A percentile compares a stretch with the other conserved stretches of the same genome.
Evolutionary conservation across 495 filamentous ascomycete species (phyloP).

Genomic region (Chaetomidium leptoderma): DNA sequence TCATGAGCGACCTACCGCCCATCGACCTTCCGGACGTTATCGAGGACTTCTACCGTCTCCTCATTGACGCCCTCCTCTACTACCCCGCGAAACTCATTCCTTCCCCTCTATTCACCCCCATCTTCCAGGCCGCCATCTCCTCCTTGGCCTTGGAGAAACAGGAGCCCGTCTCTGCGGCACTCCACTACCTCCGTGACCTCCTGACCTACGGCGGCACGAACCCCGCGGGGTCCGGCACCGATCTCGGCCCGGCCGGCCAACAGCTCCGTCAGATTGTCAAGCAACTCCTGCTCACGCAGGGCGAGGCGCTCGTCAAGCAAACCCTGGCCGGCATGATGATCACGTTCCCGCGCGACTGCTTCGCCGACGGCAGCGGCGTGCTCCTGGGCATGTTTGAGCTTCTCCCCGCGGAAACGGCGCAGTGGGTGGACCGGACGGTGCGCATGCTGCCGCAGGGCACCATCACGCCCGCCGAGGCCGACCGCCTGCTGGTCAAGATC

Average conservation of each 20-base stretch:
- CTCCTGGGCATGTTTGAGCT: constrained; percentile 84
- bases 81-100: constrained; percentile 77
- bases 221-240: constrained; percentile 66
- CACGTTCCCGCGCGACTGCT: constrained; percentile 89
- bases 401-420: constrained; percentile 67
- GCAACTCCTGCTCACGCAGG: constrained; percentile 62
- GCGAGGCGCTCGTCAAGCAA: constrained; percentile 75
- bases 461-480: constrained; percentile 58
- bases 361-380: constrained; percentile 89
- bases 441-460: constrained; percentile 77
- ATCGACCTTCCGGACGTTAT: constrained; percentile 93
- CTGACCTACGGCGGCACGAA: constrained; percentile 80
- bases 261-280: constrained; percentile 70
- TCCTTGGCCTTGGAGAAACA: constrained; percentile 83
- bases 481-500: constrained; percentile 62
- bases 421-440: constrained; percentile 78
- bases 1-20: constrained; percentile 80
- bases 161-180: constrained; percentile 81
- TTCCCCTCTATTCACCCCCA: constrained; percentile 70
- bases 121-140: constrained; percentile 80
- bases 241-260: constrained; percentile 43
- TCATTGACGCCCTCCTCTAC: constrained; percentile 85
- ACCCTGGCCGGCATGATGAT: constrained; percentile 98
- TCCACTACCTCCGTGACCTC: constrained; percentile 92
- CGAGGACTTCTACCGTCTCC: constrained; percentile 95